Conservation (phyloP, 2,329 filamentous ascomycete species). For the Cadophora sp. region DNA sequence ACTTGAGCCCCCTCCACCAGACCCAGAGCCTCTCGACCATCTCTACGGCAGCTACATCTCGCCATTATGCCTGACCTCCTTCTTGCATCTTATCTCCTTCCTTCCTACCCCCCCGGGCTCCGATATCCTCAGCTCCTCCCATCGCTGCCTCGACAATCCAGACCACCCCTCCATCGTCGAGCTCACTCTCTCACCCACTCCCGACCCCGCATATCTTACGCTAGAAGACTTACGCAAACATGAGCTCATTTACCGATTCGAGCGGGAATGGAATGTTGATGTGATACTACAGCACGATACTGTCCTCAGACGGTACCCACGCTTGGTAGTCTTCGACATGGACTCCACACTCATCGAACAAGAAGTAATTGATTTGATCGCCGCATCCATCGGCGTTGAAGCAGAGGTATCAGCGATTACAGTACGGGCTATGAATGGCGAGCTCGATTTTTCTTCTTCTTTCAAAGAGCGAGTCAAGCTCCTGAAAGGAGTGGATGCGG, state of each 20-base stretch:
- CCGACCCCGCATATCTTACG: constrained; percentile 67
- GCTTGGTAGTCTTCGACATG: constrained; percentile 97
- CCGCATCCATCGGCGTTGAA: constrained; percentile 82
- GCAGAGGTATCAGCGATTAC: constrained; percentile 88
- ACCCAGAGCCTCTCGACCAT: constrained; percentile 66
- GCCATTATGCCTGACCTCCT: constrained; percentile 68
- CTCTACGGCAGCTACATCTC: constrained; percentile 71
- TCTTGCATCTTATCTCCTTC: constrained; percentile 69
- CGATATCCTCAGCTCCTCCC: constrained; percentile 62
- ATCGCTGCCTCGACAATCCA: constrained; percentile 68
- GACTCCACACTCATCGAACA: constrained; percentile 97
- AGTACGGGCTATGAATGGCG: constrained; percentile 91
- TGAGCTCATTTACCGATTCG: constrained; percentile 82
- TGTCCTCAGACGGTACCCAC: constrained; percentile 79
- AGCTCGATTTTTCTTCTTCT: constrained; percentile 88
- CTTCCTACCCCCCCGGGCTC: constrained; percentile 61
- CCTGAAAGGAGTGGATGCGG: constrained; percentile 78
- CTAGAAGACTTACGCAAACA: constrained; percentile 77
- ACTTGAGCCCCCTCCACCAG: constrained; percentile 59
- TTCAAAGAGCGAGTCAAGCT: constrained; percentile 82
- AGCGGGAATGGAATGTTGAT: constrained; percentile 89
- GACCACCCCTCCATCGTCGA: constrained; percentile 70
- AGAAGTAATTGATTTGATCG: constrained; percentile 96
- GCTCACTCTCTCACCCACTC: constrained; percentile 66
- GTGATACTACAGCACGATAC: constrained; percentile 77